Conservation (phyloP, 2,329 filamentous ascomycete genomes). For the Aspergillus sp. region DNA sequence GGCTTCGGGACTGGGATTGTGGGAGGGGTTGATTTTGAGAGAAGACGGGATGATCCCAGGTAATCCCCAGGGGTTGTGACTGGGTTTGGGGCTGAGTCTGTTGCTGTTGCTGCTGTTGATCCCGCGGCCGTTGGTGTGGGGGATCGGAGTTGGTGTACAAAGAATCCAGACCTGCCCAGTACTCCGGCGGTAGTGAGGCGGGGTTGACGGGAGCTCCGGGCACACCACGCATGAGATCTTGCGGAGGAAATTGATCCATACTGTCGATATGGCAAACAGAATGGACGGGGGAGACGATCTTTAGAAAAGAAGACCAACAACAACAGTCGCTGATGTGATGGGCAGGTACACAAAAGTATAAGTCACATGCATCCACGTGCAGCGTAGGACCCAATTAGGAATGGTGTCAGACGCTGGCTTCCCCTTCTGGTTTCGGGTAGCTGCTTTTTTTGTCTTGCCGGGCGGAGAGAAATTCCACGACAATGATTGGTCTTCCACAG, state of each 20-base stretch:
- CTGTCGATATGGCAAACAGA: slow-evolving; percentile 3
- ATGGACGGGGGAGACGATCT: not conserved
- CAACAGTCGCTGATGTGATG: not conserved
- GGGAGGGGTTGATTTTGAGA: slow-evolving; percentile 19
- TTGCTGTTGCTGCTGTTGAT: slow-evolving; percentile 18
- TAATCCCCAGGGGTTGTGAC: slow-evolving; percentile 27
- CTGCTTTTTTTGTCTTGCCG: not conserved
- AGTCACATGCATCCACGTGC: slow-evolving; percentile 22
- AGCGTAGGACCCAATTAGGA: slow-evolving; percentile 7
- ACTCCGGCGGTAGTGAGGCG: slow-evolving; percentile 30
- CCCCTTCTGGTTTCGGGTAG: slow-evolving; percentile 3
- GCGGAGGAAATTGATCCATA: slow-evolving; percentile 36
- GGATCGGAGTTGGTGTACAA: slow-evolving; percentile 27
- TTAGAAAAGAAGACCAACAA: slow-evolving; percentile 2
- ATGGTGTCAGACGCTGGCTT: slow-evolving; percentile 7
- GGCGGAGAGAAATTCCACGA: too few relatives aligned
- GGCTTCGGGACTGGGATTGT: slow-evolving; percentile 15
- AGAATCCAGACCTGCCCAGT: slow-evolving; percentile 36
- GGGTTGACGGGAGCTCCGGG: slow-evolving; percentile 26
- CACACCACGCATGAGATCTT: slow-evolving; percentile 28
- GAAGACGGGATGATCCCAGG: slow-evolving; percentile 38
- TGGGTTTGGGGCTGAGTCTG: slow-evolving; percentile 21
- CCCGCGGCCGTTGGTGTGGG: slow-evolving; percentile 24
- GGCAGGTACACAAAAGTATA: slow-evolving; percentile 3
- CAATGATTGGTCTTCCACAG: too few relatives aligned